Evolutionary conservation across 805 yeast genomes (phyloP).

Genomic region (Saccharomycopsis schoenii): DNA sequence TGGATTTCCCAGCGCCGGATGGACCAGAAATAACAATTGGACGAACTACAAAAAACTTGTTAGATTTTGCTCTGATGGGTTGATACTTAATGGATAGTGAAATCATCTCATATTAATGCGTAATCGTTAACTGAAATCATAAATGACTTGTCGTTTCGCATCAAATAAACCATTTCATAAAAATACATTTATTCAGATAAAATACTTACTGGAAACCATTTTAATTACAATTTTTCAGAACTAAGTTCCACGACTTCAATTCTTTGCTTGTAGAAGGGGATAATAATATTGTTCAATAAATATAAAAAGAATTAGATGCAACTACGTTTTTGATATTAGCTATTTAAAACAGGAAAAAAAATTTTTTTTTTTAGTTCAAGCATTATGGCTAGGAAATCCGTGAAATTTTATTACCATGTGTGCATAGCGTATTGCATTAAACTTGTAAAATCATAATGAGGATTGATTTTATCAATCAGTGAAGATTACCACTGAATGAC

Average conservation of each 20-base stretch:
- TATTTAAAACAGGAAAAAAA: not conserved
- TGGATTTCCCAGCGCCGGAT: constrained; percentile 92
- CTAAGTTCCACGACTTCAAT: not conserved
- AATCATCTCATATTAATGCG: no score
- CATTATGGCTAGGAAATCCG: not conserved
- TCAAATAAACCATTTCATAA: not conserved
- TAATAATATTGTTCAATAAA: not conserved
- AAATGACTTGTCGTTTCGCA: not conserved
- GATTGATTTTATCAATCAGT: no score
- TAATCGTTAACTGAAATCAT: no score
- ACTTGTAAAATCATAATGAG: no score
- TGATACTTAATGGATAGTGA: no score
- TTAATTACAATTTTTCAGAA: not conserved
- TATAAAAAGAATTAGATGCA: not conserved
- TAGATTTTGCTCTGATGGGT: not conserved
- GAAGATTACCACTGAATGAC: no score
- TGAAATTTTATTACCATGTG: not conserved
- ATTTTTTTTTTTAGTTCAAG: not conserved
- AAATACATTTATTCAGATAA: not conserved
- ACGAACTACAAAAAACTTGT: constrained; percentile 32
- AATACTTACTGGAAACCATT: not conserved
- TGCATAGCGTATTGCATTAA: not conserved
- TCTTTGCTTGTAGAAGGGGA: not conserved
- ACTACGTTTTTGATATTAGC: not conserved
- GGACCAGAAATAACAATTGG: constrained; percentile 97